Conservation (phyloP, 176 grass and related monocot genomes). For the Musa beccarii region DNA sequence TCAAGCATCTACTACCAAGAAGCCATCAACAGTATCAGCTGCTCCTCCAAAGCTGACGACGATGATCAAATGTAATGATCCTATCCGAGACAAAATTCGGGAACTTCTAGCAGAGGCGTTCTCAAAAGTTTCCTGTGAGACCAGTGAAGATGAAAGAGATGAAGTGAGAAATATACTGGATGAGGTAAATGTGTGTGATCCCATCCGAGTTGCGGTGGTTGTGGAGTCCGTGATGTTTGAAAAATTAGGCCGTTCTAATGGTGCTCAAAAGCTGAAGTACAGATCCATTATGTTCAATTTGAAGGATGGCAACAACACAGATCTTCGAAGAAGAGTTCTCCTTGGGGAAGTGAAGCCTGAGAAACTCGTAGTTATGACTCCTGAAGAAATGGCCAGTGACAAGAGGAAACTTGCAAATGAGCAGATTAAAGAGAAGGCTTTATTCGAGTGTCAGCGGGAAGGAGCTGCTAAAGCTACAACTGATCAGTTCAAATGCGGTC, state of each 20-base stretch:
- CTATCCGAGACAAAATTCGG: neutral
- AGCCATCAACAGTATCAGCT: neutral
- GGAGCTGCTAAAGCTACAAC: conserved; percentile 5
- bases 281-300: neutral
- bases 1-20: neutral
- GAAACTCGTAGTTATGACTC: neutral
- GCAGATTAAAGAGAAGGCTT: conserved; percentile 6
- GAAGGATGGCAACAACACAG: neutral
- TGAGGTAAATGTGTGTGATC: neutral
- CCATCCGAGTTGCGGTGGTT: neutral
- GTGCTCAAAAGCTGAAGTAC: neutral
- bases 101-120: neutral
- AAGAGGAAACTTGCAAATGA: neutral
- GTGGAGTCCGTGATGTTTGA: neutral
- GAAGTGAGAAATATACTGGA: neutral
- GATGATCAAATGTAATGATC: neutral
- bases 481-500: conserved; percentile 9
- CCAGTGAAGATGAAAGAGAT: neutral
- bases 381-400: neutral
- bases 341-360: neutral
- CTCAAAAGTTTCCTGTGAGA: neutral
- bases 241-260: neutral
- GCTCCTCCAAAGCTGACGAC: neutral
- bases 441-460: neutral
- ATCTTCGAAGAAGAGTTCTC: conserved; percentile 2